phyloP scores from a whole-genome alignment of 257 asterid genomes.

The Solanum etuberosum region DNA sequence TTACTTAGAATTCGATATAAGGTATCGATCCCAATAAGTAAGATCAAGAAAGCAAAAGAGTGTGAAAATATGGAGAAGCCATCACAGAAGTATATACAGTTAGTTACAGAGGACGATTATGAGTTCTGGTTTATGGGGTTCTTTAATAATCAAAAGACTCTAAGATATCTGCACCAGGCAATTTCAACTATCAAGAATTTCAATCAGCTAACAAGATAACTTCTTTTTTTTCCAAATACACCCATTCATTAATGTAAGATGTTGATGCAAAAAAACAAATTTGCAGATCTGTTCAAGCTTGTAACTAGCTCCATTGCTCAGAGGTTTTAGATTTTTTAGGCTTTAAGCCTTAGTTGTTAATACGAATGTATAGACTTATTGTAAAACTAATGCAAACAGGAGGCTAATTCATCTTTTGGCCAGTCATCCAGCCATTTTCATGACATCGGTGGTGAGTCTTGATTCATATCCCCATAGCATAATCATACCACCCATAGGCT shows the following conservation, averaged over 20 bases:
- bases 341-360: background rate
- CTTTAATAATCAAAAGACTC: conserved; percentile 23
- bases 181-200: background rate
- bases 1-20: background rate
- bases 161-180: conserved; percentile 22
- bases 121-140: conserved; percentile 62
- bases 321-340: background rate
- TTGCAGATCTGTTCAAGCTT: background rate
- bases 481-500: background rate
- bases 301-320: background rate
- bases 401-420: background rate
- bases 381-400: background rate
- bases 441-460: background rate
- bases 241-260: background rate
- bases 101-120: conserved; percentile 29
- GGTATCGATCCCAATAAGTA: conserved; percentile 27
- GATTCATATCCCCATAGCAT: background rate
- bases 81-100: conserved; percentile 29
- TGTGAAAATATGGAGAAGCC: conserved; percentile 18
- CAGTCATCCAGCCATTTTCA: background rate
- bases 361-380: background rate
- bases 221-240: background rate
- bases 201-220: background rate
- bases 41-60: conserved; percentile 14
- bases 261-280: background rate